Evolutionary conservation across 257 asterid species (phyloP), one percentile per base, ranked within the genome.

Genomic region (Petrea volubilis): DNA sequence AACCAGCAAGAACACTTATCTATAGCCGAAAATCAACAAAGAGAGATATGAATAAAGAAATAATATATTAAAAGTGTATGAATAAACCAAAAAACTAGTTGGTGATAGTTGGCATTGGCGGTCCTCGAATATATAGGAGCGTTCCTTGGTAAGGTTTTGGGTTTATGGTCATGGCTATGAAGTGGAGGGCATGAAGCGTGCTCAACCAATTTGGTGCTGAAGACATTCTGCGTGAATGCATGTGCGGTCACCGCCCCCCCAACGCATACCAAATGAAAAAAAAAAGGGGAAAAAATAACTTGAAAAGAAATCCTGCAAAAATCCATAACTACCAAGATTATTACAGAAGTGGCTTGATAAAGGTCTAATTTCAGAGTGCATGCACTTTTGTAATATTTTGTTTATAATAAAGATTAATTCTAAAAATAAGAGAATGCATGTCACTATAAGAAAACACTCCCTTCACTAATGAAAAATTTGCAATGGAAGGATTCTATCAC

Each of bases 161-260:
- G n/a, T n/a, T n/a, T n/a, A n/a, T n/a, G n/a, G 6, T 33, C 34
- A 34, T 51, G 76, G 60, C 71, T 62, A 59, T 63, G 73, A 68
- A 21, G 75, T 70, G 62, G 57, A 23, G 12, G 68, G 71, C 52
- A 23, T 55, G 46, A 58, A 18, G 74, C 47, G 51, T 79, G 78
- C 60, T 68, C 50, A 34, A 57, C 73, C 60, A 55, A 63, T 34
- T 76, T 53, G 90, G 90, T 88, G 49, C 59, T 24, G 59, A 68
- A 60, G 50, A 40, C 80, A 82, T 62, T 66, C 63, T 70, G 87
- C 87, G 59, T 83, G 88, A 57, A n/a, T 15, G 4, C n/a, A n/a
- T n/a, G n/a, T n/a, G n/a, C n/a, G n/a, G n/a, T n/a, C 36, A 15
- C 7, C 14, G 43, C n/a, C 33, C 38, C 11, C 25, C 55, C 55